Evolutionary conservation across 108 stramenopile species (phyloP).

Genomic region (Nannochloropsis gaditana): DNA sequence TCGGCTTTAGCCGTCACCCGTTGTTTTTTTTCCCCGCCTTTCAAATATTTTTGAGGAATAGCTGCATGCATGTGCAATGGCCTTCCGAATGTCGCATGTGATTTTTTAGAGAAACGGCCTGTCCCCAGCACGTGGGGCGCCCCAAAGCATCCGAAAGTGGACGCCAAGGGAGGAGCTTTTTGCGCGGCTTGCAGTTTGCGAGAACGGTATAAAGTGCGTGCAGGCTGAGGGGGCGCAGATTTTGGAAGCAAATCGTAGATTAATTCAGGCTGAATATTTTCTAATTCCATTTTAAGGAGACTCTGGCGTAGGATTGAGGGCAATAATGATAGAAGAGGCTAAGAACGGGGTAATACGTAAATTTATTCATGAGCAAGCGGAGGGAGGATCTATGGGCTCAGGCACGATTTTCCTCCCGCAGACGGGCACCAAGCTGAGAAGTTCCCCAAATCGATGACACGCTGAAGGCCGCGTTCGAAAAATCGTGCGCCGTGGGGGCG

Average conservation of each 20-base stretch:
- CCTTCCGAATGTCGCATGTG: neutral
- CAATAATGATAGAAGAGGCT: too few relatives aligned
- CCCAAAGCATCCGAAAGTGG: neutral
- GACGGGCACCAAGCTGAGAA: too few relatives aligned
- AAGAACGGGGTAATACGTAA: too few relatives aligned
- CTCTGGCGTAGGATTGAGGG: too few relatives aligned
- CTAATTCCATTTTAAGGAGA: too few relatives aligned
- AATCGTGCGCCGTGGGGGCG: too few relatives aligned
- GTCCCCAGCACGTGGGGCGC: neutral
- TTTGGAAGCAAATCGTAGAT: neutral
- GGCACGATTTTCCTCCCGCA: too few relatives aligned
- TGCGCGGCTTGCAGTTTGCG: slow-evolving; percentile 7
- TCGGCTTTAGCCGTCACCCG: neutral
- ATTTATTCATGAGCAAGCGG: too few relatives aligned
- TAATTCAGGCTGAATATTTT: neutral
- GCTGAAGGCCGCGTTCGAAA: too few relatives aligned
- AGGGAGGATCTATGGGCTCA: too few relatives aligned
- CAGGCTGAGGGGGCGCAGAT: neutral
- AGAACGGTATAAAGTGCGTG: neutral
- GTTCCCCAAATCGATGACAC: too few relatives aligned
- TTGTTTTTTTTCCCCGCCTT: slow-evolving; percentile 2
- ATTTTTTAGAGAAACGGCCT: neutral
- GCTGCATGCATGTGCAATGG: neutral
- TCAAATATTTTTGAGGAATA: neutral
- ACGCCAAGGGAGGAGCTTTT: neutral